Evolutionary conservation across 2,329 filamentous ascomycete genomes (phyloP).

Genomic region (Pseudovirgaria hyperparasitica): DNA sequence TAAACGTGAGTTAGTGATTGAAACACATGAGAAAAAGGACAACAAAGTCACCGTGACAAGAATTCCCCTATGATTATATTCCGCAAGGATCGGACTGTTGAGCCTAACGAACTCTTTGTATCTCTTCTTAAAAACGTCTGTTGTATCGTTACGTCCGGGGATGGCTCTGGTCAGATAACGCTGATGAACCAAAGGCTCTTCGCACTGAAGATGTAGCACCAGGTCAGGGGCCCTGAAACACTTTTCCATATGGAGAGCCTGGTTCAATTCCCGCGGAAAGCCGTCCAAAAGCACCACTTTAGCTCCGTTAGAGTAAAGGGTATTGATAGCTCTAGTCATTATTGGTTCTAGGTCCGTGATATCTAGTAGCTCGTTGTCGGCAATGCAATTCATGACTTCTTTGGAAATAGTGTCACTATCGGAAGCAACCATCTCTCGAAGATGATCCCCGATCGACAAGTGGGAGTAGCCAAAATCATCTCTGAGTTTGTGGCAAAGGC

Average conservation of each 20-base stretch:
- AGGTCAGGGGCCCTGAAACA: conserved; percentile 1
- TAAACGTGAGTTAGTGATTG: neutral
- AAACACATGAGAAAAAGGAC: neutral
- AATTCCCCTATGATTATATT: neutral
- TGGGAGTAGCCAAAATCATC: conserved; percentile 10
- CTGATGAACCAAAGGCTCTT: neutral
- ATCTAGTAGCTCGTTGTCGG: conserved; percentile 4
- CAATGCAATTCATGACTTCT: conserved; percentile 2
- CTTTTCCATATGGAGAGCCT: neutral
- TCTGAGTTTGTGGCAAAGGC: conserved; percentile 13
- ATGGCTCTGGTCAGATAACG: conserved; percentile 1
- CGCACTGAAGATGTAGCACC: neutral
- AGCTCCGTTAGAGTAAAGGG: neutral
- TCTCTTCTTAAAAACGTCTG: conserved; percentile 2
- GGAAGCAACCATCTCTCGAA: conserved; percentile 7
- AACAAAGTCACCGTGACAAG: conserved; percentile 1
- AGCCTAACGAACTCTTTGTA: conserved; percentile 1
- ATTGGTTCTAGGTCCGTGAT: conserved; percentile 5
- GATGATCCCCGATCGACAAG: conserved; percentile 16
- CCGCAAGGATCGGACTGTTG: neutral
- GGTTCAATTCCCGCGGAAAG: conserved; percentile 7
- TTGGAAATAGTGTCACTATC: neutral
- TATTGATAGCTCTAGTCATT: conserved; percentile 4
- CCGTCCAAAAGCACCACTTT: conserved; percentile 8
- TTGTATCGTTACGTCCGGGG: conserved; percentile 1